Percentiles rank a stretch among this genome's conserved stretches.
Evolutionary conservation across 805 yeast species (phyloP).

Genomic region (Wickerhamiella sergipiensis): DNA sequence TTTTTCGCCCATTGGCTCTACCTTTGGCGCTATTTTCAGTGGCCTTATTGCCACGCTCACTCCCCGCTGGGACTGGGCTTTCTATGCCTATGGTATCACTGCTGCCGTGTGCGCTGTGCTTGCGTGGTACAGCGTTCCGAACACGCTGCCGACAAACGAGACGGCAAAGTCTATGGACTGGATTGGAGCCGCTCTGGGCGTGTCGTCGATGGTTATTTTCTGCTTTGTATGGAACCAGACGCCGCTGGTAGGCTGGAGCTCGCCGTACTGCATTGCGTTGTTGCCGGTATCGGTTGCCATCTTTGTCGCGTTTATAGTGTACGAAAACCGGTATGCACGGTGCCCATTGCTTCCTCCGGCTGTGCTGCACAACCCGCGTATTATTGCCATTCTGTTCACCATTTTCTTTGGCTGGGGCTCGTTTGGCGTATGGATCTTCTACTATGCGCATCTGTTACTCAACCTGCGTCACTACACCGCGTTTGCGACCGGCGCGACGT

Average conservation of each 20-base stretch:
- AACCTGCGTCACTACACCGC: constrained; percentile 37
- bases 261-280: constrained; percentile 38
- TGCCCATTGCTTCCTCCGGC: constrained; percentile 39
- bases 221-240: constrained; percentile 68
- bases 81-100: constrained; percentile 32
- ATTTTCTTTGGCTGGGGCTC: constrained; percentile 64
- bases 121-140: constrained; percentile 12
- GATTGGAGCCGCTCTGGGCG: constrained; percentile 43
- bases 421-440: constrained; percentile 59
- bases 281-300: constrained; percentile 51
- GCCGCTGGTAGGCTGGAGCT: constrained; percentile 55
- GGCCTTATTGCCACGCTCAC: constrained; percentile 15
- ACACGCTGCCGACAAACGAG: constrained; percentile 10
- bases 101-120: constrained; percentile 4
- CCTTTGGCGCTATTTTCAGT: constrained; percentile 37
- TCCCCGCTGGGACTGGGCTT: constrained; percentile 22
- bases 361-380: constrained; percentile 30
- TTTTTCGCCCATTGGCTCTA: constrained; percentile 50
- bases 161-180: constrained; percentile 33
- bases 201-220: constrained; percentile 45
- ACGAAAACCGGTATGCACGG: constrained; percentile 39
- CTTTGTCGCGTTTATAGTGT: constrained; percentile 22
- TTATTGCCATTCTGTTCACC: constrained; percentile 32
- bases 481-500: constrained; percentile 33
- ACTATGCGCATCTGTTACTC: constrained; percentile 40